Conservation (phyloP, 176 grass and related monocot species). For the Paspalum vaginatum region DNA sequence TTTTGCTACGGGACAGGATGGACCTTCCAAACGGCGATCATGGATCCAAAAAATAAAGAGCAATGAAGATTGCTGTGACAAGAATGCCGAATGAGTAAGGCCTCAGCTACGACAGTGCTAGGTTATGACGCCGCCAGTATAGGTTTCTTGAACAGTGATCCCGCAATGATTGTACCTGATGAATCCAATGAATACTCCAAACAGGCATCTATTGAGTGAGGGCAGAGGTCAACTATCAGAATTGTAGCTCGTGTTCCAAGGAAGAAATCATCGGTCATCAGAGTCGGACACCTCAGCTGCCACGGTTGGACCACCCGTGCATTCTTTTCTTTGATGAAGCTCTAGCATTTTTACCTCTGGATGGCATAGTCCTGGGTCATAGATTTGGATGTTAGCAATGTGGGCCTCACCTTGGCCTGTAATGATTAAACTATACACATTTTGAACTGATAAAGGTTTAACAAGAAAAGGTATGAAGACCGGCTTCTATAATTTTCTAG, state of each 20-base stretch:
- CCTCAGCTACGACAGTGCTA: constrained; percentile 2
- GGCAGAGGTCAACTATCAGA: constrained; percentile 34
- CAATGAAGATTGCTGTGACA: constrained; percentile 14
- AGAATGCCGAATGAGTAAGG: not conserved
- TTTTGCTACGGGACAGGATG: not conserved
- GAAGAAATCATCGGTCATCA: constrained; percentile 43
- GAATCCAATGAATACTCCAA: constrained; percentile 30
- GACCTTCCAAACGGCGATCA: not conserved
- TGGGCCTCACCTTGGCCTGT: not conserved
- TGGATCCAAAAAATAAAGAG: not conserved
- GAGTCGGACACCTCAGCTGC: constrained; percentile 44
- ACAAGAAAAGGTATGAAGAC: not conserved
- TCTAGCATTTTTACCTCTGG: constrained; percentile 92
- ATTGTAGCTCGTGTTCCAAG: not conserved
- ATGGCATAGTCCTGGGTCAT: constrained; percentile 72
- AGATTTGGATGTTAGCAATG: constrained; percentile 36
- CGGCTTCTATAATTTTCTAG: not conserved
- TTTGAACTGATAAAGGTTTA: constrained; percentile 18
- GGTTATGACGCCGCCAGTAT: constrained; percentile 23
- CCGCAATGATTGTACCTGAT: constrained; percentile 39
- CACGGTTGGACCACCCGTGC: constrained; percentile 58
- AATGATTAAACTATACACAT: not conserved
- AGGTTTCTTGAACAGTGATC: constrained; percentile 10
- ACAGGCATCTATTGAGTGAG: constrained; percentile 15
- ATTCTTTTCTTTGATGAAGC: constrained; percentile 85